Evolutionary conservation across 1,139 yeast genomes (phyloP), one percentile per base, ranked within the genome.

Genomic region (Zhuliangozyma parablackwelliae): DNA sequence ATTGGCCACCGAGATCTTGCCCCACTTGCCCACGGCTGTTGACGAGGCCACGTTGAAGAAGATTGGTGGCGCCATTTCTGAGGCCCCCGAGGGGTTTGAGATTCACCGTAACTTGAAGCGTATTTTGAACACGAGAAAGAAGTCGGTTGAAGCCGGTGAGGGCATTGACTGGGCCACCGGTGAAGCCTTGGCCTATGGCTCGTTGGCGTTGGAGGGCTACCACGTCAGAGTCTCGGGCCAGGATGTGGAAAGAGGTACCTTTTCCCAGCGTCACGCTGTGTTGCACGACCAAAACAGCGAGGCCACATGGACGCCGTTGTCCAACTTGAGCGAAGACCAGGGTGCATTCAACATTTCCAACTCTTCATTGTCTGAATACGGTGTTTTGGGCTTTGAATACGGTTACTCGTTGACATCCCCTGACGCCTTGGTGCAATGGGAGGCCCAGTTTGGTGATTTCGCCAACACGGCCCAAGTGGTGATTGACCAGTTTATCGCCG

Each of bases 221-320:
- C 96, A 92, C 56, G 95, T 92, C 43, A 88, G 99, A 75, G 85
- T 92, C 39, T 87, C 97, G 36, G 99, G 99, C 62, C 97, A 92
- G 74, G 99, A 92, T 78, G 98, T 92, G 49, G 98, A 94, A 77
- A 89, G 99, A 81, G 99, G 99, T 76, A 92, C 99, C 33, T 92
- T 92, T 78, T 92, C 98, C 43, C 99, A 92, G 74, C 94, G 99
- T 74, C 99, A 92, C 61, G 95, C 98, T 39, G 97, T 92, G 36
- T 76, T 92, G 61, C 98, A 94, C 64, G 98, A 94, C 66, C 99
- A 92, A 72, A 72, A 80, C 41, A 82, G 85, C 37, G 97, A 90
- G 65, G 69, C 69, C 36, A 80, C 86, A 23, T 81, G 84, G 69
- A 83, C 89, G 45, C 97, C 98, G 53, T 76, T 92, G 62, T 78